Conservation (phyloP, 768 basidiomycete genomes). For the Russula sp. region DNA sequence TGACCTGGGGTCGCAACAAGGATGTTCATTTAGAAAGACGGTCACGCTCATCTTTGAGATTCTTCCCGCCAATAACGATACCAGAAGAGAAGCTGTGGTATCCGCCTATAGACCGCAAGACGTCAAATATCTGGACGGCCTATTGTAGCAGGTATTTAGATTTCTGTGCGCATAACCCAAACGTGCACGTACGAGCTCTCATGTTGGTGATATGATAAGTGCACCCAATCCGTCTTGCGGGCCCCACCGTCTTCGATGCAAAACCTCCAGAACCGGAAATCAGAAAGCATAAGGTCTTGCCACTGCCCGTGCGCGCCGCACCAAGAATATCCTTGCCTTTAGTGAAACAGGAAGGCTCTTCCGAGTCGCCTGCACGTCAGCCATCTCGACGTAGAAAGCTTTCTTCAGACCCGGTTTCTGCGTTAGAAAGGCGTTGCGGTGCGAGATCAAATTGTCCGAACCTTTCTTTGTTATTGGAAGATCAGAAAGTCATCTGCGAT, state of each 20-base stretch:
- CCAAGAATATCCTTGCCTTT: slow-evolving; percentile 66
- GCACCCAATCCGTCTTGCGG: slow-evolving; percentile 79
- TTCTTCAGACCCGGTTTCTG: slow-evolving; percentile 69
- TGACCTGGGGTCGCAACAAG: slow-evolving; percentile 97
- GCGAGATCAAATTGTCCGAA: not conserved
- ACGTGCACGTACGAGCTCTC: slow-evolving; percentile 69
- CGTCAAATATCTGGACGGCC: slow-evolving; percentile 98
- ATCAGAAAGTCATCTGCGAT: slow-evolving; percentile 21
- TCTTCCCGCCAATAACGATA: slow-evolving; percentile 94
- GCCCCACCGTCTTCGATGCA: slow-evolving; percentile 67
- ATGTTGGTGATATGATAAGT: slow-evolving; percentile 88
- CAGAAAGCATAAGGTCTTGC: slow-evolving; percentile 72
- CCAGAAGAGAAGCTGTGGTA: slow-evolving; percentile 93
- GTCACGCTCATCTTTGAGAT: slow-evolving; percentile 87
- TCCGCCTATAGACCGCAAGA: slow-evolving; percentile 87
- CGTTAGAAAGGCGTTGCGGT: not conserved
- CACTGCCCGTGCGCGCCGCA: slow-evolving; percentile 68
- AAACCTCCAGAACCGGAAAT: slow-evolving; percentile 62
- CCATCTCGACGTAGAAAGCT: slow-evolving; percentile 84
- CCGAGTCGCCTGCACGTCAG: slow-evolving; percentile 71
- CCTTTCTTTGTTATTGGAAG: slow-evolving; percentile 30
- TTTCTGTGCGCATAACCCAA: slow-evolving; percentile 2
- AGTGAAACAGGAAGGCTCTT: slow-evolving; percentile 54
- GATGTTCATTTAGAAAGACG: slow-evolving; percentile 91
- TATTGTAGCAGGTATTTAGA: slow-evolving; percentile 34